Evolutionary conservation across 805 yeast species (phyloP).

Genomic region (Kodamaea nitidulidarum): DNA sequence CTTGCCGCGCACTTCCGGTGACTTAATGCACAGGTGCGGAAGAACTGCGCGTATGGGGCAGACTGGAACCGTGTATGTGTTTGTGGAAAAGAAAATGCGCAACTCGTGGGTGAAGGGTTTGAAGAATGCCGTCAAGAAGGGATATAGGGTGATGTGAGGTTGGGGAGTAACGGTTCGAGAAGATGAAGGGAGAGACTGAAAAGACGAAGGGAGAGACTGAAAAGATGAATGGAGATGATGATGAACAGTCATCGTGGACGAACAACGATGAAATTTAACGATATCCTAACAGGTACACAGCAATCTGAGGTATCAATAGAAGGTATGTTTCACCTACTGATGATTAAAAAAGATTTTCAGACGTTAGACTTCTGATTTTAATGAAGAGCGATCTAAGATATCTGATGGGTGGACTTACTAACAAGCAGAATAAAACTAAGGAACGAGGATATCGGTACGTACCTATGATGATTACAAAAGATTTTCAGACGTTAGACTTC

Average conservation of each 20-base stretch:
- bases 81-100: conserved; percentile 63
- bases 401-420: conserved; percentile 12
- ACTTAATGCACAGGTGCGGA: conserved; percentile 86
- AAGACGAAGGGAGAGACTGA: no score
- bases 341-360: conserved; percentile 32
- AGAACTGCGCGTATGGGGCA: conserved; percentile 92
- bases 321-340: conserved; percentile 18
- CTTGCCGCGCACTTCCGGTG: conserved; percentile 80
- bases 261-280: no score
- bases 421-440: conserved; percentile 8
- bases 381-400: conserved; percentile 35
- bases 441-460: no score
- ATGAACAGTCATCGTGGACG: no score
- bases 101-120: conserved; percentile 81
- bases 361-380: conserved; percentile 41
- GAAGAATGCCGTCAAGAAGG: conserved; percentile 59
- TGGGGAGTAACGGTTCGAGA: not conserved
- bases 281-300: no score
- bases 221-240: not conserved
- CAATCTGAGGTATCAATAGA: no score
- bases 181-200: no score
- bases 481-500: conserved; percentile 43
- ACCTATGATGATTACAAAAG: conserved; percentile 31
- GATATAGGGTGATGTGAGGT: conserved; percentile 5
- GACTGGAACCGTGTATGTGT: conserved; percentile 80